Percentiles rank a stretch among this genome's conserved stretches.
phyloP scores from a whole-genome alignment of 2,329 filamentous ascomycete species.

The Diaporthe caulivora region DNA sequence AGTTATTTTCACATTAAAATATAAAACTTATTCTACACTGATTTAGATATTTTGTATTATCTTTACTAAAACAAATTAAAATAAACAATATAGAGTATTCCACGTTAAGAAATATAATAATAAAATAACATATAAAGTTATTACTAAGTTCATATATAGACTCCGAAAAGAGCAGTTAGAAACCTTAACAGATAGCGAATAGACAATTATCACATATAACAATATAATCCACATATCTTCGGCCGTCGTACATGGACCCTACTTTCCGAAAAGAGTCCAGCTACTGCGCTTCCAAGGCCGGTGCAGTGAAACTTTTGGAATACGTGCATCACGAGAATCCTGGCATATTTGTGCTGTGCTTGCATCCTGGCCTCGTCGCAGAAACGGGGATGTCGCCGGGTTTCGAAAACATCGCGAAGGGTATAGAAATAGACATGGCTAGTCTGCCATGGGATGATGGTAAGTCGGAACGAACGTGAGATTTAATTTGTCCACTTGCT shows the following conservation, averaged over 20 bases:
- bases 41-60: no score
- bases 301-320: slow-evolving; percentile 27
- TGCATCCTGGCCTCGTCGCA: slow-evolving; percentile 25
- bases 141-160: no score
- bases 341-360: slow-evolving; percentile 11
- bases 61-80: no score
- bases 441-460: slow-evolving; percentile 15
- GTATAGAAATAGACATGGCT: slow-evolving; percentile 5
- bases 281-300: slow-evolving; percentile 26
- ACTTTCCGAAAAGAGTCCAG: slow-evolving; percentile 24
- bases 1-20: no score
- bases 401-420: slow-evolving; percentile 19
- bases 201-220: no score
- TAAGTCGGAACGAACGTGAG: neutral
- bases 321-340: slow-evolving; percentile 30
- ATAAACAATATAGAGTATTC: no score
- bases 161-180: no score
- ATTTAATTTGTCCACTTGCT: neutral
- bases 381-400: slow-evolving; percentile 15
- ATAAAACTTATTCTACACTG: no score
- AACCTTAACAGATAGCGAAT: no score
- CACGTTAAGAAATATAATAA: no score
- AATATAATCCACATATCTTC: slow-evolving; percentile 3
- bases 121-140: no score
- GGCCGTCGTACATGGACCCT: slow-evolving; percentile 13